Base-by-base conservation (phyloP, 1,284 basidiomycete species). In the Macrocystidia cucumis region DNA sequence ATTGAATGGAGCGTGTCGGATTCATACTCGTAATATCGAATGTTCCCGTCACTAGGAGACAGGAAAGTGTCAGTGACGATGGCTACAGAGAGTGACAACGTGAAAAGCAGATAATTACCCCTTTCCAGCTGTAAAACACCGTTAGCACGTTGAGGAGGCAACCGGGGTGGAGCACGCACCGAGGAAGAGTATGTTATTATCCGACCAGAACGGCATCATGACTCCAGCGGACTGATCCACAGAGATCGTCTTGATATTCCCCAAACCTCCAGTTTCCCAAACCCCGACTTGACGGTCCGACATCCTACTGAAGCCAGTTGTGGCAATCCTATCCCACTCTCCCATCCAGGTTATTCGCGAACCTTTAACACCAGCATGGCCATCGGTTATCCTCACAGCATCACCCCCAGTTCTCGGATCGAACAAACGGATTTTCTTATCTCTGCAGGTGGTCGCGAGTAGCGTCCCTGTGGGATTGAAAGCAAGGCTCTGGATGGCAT, bases 181-280 rank as follows among this genome's bases (percentile, higher is more conserved):
- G 42, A 98, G 73, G 77, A 97, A 97, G 41, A 97, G 67, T 39
- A 98, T 81, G 43, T 89, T 84, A 61, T 95, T 96, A 48, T 97
- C 92, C 31, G 78, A 81, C 80, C 90, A 98, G 78, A 95, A 97
- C 1, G 95, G 95, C 91, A 98, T 97, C 35, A 96, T 61, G 25
- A 97, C 90, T 32, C 95, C 93, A 16, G 90, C 78, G 37, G 83
- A 86, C 56, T 91, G 89, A 60, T 96, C 92, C 43, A 95, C 68
- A 14, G 69, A 72, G 37, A 78, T 65, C 40, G 77, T 89, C 64
- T 91, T 91, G 46, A 91, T 49, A 54, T 77, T 87, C 30, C 55
- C 65, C 40, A 95, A 57, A 13, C 75, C 69, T 3, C 77, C 72
- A 1, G 84, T 76, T 51, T 95, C 90, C 91, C 91, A 95, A 27